Conservation (phyloP, 2,329 filamentous ascomycete genomes). For the Tothia fuscella region DNA sequence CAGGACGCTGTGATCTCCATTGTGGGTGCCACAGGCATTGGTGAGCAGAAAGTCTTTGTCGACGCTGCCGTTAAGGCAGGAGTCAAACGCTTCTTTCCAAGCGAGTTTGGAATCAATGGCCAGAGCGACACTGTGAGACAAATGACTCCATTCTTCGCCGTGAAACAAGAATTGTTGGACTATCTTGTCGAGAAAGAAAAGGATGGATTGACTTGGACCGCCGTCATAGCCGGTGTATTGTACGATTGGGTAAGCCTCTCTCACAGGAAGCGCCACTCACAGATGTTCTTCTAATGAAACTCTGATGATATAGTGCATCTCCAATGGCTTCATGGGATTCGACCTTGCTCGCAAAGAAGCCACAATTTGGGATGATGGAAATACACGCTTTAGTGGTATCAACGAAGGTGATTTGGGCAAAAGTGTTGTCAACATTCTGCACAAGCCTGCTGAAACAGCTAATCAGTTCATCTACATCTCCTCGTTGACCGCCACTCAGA, state of each 20-base stretch:
- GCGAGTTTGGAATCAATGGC: constrained; percentile 11
- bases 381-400: constrained; percentile 6
- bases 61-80: constrained; percentile 10
- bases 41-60: constrained; percentile 6
- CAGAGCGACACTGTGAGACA: constrained; percentile 6
- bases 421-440: constrained; percentile 3
- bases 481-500: constrained; percentile 7
- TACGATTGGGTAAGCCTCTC: constrained; percentile 8
- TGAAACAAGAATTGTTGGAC: constrained; percentile 8
- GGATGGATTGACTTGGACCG: constrained; percentile 10
- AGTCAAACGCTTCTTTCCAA: constrained; percentile 11
- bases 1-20: constrained; percentile 10
- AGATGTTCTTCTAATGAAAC: background rate
- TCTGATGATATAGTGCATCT: constrained; percentile 6
- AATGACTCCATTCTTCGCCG: constrained; percentile 7
- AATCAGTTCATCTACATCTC: constrained; percentile 10
- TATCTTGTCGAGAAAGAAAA: constrained; percentile 10
- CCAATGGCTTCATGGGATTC: constrained; percentile 8
- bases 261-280: background rate
- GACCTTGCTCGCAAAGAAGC: constrained; percentile 5
- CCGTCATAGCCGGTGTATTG: constrained; percentile 6
- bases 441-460: constrained; percentile 8
- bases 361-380: constrained; percentile 8
- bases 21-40: constrained; percentile 1
- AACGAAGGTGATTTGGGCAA: constrained; percentile 6